Conservation (phyloP, 164 flowering plant genomes). For the Taxillus chinensis region DNA sequence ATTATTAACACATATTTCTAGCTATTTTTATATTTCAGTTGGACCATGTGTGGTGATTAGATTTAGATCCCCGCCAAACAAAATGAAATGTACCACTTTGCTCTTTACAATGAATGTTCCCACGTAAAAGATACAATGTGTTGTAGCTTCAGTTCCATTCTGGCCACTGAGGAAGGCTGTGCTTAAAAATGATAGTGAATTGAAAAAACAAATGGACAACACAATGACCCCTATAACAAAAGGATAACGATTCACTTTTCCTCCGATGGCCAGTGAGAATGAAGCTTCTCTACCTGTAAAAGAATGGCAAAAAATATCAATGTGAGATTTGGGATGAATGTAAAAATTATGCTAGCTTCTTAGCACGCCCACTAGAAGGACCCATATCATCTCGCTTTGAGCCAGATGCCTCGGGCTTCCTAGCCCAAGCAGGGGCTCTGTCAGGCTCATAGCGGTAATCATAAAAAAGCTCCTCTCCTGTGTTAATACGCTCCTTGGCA, state of each 20-base stretch:
- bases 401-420: constrained; percentile 79
- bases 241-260: constrained; percentile 5
- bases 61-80: too few relatives aligned
- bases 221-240: constrained; percentile 1
- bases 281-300: constrained; percentile 24
- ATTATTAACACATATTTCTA: too few relatives aligned
- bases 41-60: too few relatives aligned
- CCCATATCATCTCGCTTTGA: constrained; percentile 60
- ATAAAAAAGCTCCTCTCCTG: constrained; percentile 94
- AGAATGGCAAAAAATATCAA: constrained; percentile 28
- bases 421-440: constrained; percentile 97
- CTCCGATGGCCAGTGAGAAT: constrained; percentile 10
- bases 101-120: too few relatives aligned
- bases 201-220: too few relatives aligned
- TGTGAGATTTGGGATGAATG: constrained; percentile 5
- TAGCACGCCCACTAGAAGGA: constrained; percentile 79
- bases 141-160: too few relatives aligned
- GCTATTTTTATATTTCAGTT: too few relatives aligned
- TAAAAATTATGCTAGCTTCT: constrained; percentile 63
- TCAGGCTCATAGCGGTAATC: constrained; percentile 97
- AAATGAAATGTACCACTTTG: too few relatives aligned
- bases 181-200: too few relatives aligned
- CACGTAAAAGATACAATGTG: too few relatives aligned
- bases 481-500: constrained; percentile 82
- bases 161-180: too few relatives aligned